These are phyloP conservation scores for Hyaloperonospora brassicae DNA, from an alignment of 352 stramenopile species.

Conservation along the genomic window DNA sequence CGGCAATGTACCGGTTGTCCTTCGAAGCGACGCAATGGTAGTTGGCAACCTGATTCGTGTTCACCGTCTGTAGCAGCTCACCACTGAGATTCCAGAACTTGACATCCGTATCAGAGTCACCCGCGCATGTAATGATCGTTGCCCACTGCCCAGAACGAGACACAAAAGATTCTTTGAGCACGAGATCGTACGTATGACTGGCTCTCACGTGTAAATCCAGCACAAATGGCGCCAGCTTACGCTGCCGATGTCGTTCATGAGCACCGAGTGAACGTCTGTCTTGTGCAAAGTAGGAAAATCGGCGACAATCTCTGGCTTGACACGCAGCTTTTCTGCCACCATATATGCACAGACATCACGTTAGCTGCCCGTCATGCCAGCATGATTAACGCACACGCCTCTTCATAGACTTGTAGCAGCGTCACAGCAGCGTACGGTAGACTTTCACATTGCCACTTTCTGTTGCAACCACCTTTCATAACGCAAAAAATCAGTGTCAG, in stretches of 20 bases:
- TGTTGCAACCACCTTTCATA: slow-evolving; percentile 44
- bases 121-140: slow-evolving; percentile 66
- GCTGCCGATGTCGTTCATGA: slow-evolving; percentile 78
- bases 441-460: slow-evolving; percentile 62
- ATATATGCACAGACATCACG: neutral
- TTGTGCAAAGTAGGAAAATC: slow-evolving; percentile 64
- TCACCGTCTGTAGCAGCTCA: slow-evolving; percentile 63
- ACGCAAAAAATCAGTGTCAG: neutral
- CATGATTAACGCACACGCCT: neutral
- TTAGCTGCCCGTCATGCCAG: slow-evolving; percentile 5
- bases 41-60: slow-evolving; percentile 77
- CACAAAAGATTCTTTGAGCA: neutral
- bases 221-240: slow-evolving; percentile 13
- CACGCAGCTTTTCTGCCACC: slow-evolving; percentile 61
- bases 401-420: too few species aligned
- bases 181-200: neutral
- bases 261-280: slow-evolving; percentile 67
- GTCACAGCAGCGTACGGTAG: slow-evolving; percentile 41
- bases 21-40: slow-evolving; percentile 75
- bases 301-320: slow-evolving; percentile 57
- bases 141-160: slow-evolving; percentile 37
- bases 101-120: slow-evolving; percentile 65
- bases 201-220: neutral
- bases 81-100: slow-evolving; percentile 75
- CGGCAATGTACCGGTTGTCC: slow-evolving; percentile 75